Evolutionary conservation across 176 grass and related monocot genomes (phyloP).

Genomic region (Juncus effusus): DNA sequence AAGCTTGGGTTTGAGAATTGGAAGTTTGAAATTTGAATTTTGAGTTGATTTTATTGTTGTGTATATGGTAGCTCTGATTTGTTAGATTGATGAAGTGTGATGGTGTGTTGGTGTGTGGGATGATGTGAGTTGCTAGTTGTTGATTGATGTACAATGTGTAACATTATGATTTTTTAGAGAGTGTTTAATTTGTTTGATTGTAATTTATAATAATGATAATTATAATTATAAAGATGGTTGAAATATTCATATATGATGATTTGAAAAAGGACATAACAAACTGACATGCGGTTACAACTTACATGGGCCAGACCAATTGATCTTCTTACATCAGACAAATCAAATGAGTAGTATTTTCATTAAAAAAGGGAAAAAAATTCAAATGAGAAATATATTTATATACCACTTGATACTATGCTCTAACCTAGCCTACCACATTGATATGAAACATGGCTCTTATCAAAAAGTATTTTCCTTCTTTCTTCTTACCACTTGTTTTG

Average conservation of each 20-base stretch:
- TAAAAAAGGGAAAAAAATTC: too few species aligned
- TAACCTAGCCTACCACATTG: background rate
- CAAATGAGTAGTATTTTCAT: too few species aligned
- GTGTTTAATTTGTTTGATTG: conserved; percentile 12
- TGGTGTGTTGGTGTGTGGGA: conserved; percentile 28
- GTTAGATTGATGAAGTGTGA: conserved; percentile 36
- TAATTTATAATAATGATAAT: conserved; percentile 4
- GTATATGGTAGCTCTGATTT: conserved; percentile 48
- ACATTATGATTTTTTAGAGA: conserved; percentile 17
- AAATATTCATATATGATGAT: conserved; percentile 13
- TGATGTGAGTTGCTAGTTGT: background rate
- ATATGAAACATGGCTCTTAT: conserved; percentile 32
- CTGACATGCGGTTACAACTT: conserved; percentile 26
- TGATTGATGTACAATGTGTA: conserved; percentile 13
- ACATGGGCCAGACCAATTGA: background rate
- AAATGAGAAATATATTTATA: conserved; percentile 13
- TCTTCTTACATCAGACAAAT: conserved; percentile 7
- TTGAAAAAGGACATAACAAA: conserved; percentile 25
- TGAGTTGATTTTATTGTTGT: conserved; percentile 9
- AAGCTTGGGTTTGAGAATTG: conserved; percentile 69
- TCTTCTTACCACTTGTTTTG: conserved; percentile 23
- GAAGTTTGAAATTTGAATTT: conserved; percentile 26
- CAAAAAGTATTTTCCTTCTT: conserved; percentile 11
- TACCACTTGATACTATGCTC: background rate
- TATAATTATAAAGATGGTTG: background rate